Evolutionary conservation across 106 monocot genomes (phyloP), one percentile per base, ranked within the genome.

Genomic region (Iris macrosiphon): DNA sequence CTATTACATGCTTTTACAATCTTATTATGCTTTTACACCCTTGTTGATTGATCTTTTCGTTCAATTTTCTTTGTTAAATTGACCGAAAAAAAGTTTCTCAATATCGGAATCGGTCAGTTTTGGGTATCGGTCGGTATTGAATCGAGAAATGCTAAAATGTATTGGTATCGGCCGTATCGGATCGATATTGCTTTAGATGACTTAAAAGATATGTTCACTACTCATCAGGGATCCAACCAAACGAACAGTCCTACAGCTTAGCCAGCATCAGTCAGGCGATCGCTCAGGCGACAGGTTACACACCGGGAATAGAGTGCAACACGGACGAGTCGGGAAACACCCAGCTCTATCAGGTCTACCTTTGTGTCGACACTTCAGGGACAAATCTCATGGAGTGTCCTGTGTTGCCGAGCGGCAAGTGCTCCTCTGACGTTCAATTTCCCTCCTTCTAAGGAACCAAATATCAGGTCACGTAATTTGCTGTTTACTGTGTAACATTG

Each of bases 261-360:
- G 27, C 31, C 16, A 55, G 51, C 57, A 74, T 78, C 26, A 62
- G 38, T 8, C 49, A 60, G 4, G 74, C 78, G 8, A 78, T 78
- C 57, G 32, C 4, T 0, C 6, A 35, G 0, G 69, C 54, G 2
- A 67, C 58, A 2, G 83, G 83, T 0, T 63, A 38, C 52, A 45
- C 41, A 0, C 78, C 83, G 0, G 51, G 74, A 45, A 53, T 78
- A 1, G 66, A 83, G 29, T 83, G 83, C 74, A 83, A 78, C 18
- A 61, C 19, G 23, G 74, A 78, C 43, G 65, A 31, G 19, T 43
- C 23, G 0, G 64, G 78, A 22, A 73, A 70, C 33, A 59, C 18
- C 17, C 74, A 83, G 49, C 42, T 78, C 62, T 78, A 67, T 60
- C 78, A 83, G 45, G 55, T 78, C 4, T 78, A 71, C 59, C 27